Evolutionary conservation across 2,329 filamentous ascomycete genomes (phyloP).

Genomic region (Tolypocladium guangdongense): DNA sequence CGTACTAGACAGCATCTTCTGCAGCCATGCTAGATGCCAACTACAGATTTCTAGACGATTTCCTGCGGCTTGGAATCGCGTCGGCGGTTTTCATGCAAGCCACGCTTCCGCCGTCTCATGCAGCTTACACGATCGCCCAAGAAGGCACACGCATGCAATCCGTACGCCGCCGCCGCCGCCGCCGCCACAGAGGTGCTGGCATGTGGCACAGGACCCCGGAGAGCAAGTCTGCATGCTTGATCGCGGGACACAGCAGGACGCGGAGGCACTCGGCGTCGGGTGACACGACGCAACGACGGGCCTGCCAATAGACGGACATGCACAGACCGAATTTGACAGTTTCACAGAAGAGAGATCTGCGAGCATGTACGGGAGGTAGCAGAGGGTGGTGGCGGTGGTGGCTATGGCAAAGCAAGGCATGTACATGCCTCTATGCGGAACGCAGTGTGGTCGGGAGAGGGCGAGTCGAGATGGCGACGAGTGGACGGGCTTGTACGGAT

Average conservation of each 20-base stretch:
- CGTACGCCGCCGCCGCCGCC: background rate
- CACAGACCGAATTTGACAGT: slow-evolving; percentile 14
- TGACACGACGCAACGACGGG: background rate
- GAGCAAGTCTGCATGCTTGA: background rate
- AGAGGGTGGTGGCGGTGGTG: background rate
- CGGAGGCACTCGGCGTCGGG: background rate
- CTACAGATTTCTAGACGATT: background rate
- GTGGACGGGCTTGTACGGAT: background rate
- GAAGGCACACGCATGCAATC: background rate
- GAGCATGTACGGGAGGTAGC: background rate
- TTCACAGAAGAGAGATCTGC: background rate
- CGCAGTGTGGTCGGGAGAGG: background rate
- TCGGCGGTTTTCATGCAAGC: background rate
- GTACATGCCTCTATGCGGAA: background rate
- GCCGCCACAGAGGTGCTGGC: background rate
- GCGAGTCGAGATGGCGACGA: background rate
- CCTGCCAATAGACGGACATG: slow-evolving; percentile 13
- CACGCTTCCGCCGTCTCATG: background rate
- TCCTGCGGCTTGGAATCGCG: background rate
- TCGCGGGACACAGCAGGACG: background rate
- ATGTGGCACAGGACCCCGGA: background rate
- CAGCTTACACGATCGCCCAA: background rate
- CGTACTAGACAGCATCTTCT: background rate
- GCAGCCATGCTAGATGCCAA: background rate
- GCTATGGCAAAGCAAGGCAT: background rate